A percentile compares a stretch with the other conserved stretches of the same genome.
Evolutionary conservation across 2,329 filamentous ascomycete species (phyloP).

Genomic region (Nigrospora oryzae): DNA sequence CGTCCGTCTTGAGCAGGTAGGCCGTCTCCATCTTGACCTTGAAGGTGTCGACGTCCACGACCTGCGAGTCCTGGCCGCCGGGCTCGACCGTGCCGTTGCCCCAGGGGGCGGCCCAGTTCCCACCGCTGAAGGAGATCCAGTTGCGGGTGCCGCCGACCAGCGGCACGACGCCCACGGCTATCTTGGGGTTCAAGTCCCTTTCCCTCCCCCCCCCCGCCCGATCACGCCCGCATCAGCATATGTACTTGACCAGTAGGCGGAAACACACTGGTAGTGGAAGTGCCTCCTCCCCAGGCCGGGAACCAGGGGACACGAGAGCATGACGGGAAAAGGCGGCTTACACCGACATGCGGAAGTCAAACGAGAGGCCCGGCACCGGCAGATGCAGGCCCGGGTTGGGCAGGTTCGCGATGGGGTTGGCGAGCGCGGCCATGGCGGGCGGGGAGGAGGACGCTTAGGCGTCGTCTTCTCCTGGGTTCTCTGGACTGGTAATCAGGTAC

Average conservation of each 20-base stretch:
- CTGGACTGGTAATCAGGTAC: too few relatives aligned
- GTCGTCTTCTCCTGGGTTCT: too few relatives aligned
- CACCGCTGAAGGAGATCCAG: conserved; percentile 38
- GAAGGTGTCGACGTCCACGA: conserved; percentile 18
- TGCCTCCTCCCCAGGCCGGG: too few relatives aligned
- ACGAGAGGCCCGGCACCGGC: conserved; percentile 35
- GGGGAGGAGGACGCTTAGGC: too few relatives aligned
- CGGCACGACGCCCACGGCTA: conserved; percentile 31
- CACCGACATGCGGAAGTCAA: conserved; percentile 43
- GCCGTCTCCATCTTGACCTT: conserved; percentile 32
- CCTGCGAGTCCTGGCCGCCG: conserved; percentile 26
- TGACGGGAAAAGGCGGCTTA: too few relatives aligned
- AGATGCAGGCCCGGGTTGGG: conserved; percentile 30
- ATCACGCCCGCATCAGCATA: too few relatives aligned
- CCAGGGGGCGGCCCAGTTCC: conserved; percentile 39
- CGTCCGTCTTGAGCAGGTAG: conserved; percentile 38
- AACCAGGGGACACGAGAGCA: too few relatives aligned
- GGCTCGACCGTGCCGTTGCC: conserved; percentile 35
- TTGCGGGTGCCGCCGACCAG: conserved; percentile 30
- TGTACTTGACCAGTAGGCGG: too few relatives aligned
- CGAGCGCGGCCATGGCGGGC: too few relatives aligned
- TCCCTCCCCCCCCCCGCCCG: too few relatives aligned
- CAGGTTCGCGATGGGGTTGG: too few relatives aligned
- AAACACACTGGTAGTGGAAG: too few relatives aligned
- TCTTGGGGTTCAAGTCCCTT: conserved; percentile 28